These are phyloP conservation scores for Phaffia rhodozyma DNA, from an alignment of 1,284 basidiomycete genomes.

Conservation along the genomic window DNA sequence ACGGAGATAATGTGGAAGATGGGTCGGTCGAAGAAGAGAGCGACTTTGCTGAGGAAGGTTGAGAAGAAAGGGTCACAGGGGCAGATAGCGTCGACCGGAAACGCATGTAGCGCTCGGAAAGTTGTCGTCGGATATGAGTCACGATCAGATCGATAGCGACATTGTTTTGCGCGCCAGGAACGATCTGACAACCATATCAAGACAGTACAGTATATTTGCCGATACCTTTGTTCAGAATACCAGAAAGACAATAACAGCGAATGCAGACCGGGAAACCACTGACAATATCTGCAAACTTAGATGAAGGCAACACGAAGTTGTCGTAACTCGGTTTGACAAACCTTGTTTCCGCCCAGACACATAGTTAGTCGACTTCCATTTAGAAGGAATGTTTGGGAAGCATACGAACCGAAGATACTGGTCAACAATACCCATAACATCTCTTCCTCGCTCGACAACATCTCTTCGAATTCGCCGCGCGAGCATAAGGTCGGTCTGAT, in stretches of 20 bases:
- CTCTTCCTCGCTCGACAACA: conserved; percentile 72
- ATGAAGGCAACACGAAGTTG: conserved; percentile 83
- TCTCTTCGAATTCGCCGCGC: conserved; percentile 82
- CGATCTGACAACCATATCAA: conserved; percentile 49
- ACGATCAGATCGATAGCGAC: conserved; percentile 85
- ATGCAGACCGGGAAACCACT: conserved; percentile 24
- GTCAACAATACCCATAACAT: conserved; percentile 73
- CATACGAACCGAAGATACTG: conserved; percentile 45
- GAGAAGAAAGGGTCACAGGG: background rate
- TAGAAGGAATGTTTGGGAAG: background rate
- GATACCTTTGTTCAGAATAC: background rate
- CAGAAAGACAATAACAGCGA: background rate
- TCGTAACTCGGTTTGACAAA: conserved; percentile 91
- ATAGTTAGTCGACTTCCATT: conserved; percentile 1
- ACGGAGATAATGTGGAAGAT: background rate
- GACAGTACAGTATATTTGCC: background rate
- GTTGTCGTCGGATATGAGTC: conserved; percentile 75
- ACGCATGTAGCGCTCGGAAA: conserved; percentile 59
- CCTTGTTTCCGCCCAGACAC: conserved; percentile 50
- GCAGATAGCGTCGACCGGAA: conserved; percentile 54
- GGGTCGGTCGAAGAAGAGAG: background rate
- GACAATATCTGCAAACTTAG: conserved; percentile 77
- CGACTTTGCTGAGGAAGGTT: background rate
- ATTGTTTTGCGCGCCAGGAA: conserved; percentile 72
- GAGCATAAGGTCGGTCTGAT: conserved; percentile 76